phyloP scores from a whole-genome alignment of 768 basidiomycete genomes.

The Lentinula guzmanii region DNA sequence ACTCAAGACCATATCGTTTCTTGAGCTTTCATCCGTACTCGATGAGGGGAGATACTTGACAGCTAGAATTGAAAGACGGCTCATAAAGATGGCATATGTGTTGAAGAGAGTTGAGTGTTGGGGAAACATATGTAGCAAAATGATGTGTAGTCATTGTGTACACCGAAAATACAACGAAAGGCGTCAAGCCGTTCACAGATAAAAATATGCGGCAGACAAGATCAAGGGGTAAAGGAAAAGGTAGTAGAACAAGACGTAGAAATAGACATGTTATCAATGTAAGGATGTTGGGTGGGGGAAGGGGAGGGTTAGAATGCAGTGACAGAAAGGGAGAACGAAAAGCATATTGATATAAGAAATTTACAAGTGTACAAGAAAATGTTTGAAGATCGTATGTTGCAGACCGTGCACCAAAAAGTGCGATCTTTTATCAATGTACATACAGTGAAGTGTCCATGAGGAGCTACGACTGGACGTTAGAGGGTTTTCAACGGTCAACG shows the following conservation, averaged over 20 bases:
- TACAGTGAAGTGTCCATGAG: conserved; percentile 2
- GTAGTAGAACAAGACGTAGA: not conserved
- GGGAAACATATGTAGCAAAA: not conserved
- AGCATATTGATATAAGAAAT: not conserved
- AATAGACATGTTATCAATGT: not conserved
- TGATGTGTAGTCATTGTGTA: not conserved
- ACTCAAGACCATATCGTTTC: not conserved
- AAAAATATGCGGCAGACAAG: not conserved
- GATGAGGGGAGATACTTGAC: not conserved
- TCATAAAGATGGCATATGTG: not conserved
- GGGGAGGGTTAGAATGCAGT: not conserved
- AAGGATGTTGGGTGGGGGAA: not conserved
- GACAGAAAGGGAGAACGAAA: not conserved
- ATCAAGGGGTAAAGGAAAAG: not conserved
- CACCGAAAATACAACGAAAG: not conserved
- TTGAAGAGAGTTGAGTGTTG: not conserved
- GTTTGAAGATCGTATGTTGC: not conserved
- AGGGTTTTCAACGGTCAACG: not conserved
- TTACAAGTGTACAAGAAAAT: not conserved
- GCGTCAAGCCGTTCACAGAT: not conserved
- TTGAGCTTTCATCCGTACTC: not conserved
- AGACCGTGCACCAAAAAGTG: not conserved
- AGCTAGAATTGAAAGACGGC: not conserved
- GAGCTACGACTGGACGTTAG: not conserved
- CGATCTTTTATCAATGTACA: not conserved